Conservation (phyloP, 768 basidiomycete genomes). For the Phylloporus sp. region DNA sequence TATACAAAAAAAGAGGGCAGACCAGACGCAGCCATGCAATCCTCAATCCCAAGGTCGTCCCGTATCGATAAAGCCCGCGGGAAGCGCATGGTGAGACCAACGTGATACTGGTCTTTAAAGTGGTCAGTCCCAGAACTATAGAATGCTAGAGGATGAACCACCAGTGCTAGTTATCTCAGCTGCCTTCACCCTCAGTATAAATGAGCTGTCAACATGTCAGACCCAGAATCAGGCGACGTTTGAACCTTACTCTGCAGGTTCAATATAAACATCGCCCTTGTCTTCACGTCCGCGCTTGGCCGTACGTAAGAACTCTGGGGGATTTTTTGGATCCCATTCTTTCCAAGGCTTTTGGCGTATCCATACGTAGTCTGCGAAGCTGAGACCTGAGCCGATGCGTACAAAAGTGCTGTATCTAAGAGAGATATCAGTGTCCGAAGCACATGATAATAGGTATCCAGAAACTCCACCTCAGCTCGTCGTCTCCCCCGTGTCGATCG, state of each 20-base stretch:
- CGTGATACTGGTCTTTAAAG: constrained; percentile 68
- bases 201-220: constrained; percentile 57
- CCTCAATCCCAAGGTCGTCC: constrained; percentile 68
- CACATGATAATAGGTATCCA: neutral
- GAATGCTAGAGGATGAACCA: constrained; percentile 24
- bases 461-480: constrained; percentile 54
- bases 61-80: constrained; percentile 80
- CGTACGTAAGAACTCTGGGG: constrained; percentile 66
- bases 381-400: constrained; percentile 86
- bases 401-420: constrained; percentile 81
- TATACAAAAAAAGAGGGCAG: neutral
- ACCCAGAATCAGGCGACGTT: neutral
- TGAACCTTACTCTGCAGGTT: constrained; percentile 73
- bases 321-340: constrained; percentile 65
- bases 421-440: neutral
- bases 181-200: constrained; percentile 90
- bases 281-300: constrained; percentile 65
- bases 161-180: constrained; percentile 83
- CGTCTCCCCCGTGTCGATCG: constrained; percentile 52
- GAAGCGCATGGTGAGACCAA: constrained; percentile 91
- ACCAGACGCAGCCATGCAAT: constrained; percentile 74
- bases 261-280: constrained; percentile 87
- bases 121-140: neutral
- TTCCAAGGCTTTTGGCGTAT: constrained; percentile 83
- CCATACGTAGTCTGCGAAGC: constrained; percentile 83